Base-by-base conservation (phyloP, 176 grass and related monocot genomes). In the Olyra latifolia region DNA sequence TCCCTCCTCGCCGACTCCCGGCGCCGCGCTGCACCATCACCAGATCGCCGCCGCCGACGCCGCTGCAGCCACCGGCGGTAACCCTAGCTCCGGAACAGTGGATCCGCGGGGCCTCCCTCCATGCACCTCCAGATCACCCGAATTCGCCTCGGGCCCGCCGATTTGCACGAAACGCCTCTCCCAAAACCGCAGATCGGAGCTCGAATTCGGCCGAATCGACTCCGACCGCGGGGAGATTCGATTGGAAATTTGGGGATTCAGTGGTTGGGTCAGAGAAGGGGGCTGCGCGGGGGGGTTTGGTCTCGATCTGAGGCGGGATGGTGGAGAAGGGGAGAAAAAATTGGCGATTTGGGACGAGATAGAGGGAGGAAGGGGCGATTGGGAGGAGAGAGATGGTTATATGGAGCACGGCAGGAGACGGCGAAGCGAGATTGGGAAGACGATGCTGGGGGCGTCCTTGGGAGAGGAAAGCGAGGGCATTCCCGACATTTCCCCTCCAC, bases 1-100 rank as follows among this genome's bases (percentile, higher is more conserved):
- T 84, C 75, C 94, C 90, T 95, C 85, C 82, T 66, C 67, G 85
- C 89, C 81, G 54, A 74, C 27, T 47, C 61, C 62, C 35, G 68
- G 64, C 70, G 65, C 84, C 90, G 68, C 74, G 72, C 53, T 24
- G 80, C 89, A 93, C 83, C 86, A 92, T 91, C 80, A 88, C 91
- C 81, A 82, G 81, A 41, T 80, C 71, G 62, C 80, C 59, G 10
- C 50, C 52, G 40, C 55, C 48, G 53, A 44, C 39, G 58, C 48
- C 56, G 65, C 54, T 52, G 71, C 62, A 48, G 41, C 62, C 48
- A 15, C 77, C 60, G 57, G 46, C 75, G 56, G 41, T 23, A 72
- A 84, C 42, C 65, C 86, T 88, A 81, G 65, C 60, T 74, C 76
- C 75, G 43, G 57, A 82, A 87, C 76, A 72, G 87, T 85, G 80